These are phyloP conservation scores for Bathelium albidoporum DNA, from an alignment of 495 filamentous ascomycete genomes.

Conservation along the genomic window DNA sequence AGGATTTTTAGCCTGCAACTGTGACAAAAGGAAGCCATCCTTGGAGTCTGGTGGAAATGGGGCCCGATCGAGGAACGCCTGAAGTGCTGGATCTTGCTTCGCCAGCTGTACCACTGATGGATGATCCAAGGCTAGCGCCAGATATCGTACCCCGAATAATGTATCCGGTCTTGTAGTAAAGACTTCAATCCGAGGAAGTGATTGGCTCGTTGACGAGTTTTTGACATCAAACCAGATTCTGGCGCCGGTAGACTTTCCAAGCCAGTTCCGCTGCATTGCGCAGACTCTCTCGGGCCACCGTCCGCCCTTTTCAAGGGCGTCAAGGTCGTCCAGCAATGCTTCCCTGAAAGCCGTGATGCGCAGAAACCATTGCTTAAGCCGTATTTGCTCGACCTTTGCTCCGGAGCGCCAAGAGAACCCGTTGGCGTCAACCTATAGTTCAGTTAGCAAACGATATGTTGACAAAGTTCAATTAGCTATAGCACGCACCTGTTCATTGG, in stretches of 20 bases:
- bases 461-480: background rate
- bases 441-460: background rate
- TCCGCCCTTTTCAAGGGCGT: slow-evolving; percentile 48
- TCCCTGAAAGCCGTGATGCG: slow-evolving; percentile 71
- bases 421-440: slow-evolving; percentile 54
- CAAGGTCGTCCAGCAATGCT: slow-evolving; percentile 60
- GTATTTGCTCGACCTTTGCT: slow-evolving; percentile 69
- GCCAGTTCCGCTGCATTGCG: slow-evolving; percentile 81
- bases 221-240: slow-evolving; percentile 57
- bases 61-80: slow-evolving; percentile 54
- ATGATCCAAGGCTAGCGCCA: slow-evolving; percentile 67
- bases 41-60: slow-evolving; percentile 62
- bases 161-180: slow-evolving; percentile 83
- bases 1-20: slow-evolving; percentile 56
- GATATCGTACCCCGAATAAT: slow-evolving; percentile 70
- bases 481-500: slow-evolving; percentile 60
- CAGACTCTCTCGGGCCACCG: slow-evolving; percentile 74
- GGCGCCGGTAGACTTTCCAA: slow-evolving; percentile 66
- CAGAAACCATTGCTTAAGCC: slow-evolving; percentile 84
- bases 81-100: slow-evolving; percentile 47
- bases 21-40: slow-evolving; percentile 55
- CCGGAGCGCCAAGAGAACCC: slow-evolving; percentile 83
- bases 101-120: slow-evolving; percentile 56
- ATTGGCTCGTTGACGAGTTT: slow-evolving; percentile 2
- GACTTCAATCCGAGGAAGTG: slow-evolving; percentile 45